Base-by-base conservation (phyloP, 495 filamentous ascomycete species). In the Trichocladium uniseriatum region DNA sequence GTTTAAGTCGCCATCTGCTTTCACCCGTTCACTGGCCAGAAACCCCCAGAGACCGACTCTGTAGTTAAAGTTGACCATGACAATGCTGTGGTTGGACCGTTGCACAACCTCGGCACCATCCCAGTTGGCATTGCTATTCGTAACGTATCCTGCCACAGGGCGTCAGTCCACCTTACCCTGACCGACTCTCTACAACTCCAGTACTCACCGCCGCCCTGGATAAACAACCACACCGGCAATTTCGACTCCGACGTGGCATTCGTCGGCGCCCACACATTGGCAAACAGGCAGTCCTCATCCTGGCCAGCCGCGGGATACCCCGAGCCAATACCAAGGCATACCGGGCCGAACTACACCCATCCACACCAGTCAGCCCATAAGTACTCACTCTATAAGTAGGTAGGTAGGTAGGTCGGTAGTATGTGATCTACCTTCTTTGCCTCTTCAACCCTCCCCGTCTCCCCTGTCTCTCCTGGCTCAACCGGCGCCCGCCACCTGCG, bases 21-120 rank as follows among this genome's bases (percentile, higher is more conserved):
- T 58, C 6, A 88, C 66, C 47, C 82, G 72, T 16, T 77, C 60
- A 42, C 80, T 76, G 1, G 85, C 82, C 0, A 89, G 69, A 51
- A 89, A 89, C 0, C 86, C 86, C 63, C 78, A 85, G 0, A 83
- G 71, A 0, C 86, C 85, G 13, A 89, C 83, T 6, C 86, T 79
- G 54, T 77, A 78, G 62, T 89, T 89, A 68, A 89, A 82, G 49
- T 77, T 84, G 13, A 91, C 79, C 22, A 89, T 71, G 5, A 89
- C 69, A 37, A 89, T 80, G 34, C 75, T 71, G 43, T 70, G 64
- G 6, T 69, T 72, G 0, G 79, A 79, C 9, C 76, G 78, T 54
- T 73, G 43, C 36, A 89, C 73, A 5, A 89, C 69, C 18, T 72
- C 71, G 3, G 69, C 73, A 1, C 78, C 84, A 55, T 88, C 79